These are phyloP conservation scores for Pichia sp. DNA, from an alignment of 1,139 yeast species.

Conservation along the genomic window DNA sequence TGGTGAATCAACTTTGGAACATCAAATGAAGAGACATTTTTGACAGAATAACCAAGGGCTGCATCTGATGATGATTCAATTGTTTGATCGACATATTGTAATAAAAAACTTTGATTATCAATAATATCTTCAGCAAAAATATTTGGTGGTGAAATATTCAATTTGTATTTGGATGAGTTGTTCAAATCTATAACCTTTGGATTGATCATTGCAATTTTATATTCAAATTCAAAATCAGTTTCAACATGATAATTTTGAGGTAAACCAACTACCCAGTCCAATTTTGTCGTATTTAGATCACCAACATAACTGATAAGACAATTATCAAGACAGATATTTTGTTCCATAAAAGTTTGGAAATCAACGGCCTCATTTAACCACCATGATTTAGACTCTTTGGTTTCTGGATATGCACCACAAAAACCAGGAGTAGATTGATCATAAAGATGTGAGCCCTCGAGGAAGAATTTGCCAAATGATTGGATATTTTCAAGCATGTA, in stretches of 20 bases:
- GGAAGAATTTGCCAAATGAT: slow-evolving; percentile 36
- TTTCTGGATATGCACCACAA: slow-evolving; percentile 33
- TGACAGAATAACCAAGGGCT: slow-evolving; percentile 34
- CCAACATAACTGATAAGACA: slow-evolving; percentile 36
- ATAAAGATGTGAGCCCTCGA: slow-evolving; percentile 40
- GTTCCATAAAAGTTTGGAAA: slow-evolving; percentile 35
- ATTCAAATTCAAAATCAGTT: slow-evolving; percentile 37
- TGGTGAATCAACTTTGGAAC: slow-evolving; percentile 33
- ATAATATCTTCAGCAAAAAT: slow-evolving; percentile 34
- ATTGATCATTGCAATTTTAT: slow-evolving; percentile 26
- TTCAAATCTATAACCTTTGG: background rate
- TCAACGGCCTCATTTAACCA: slow-evolving; percentile 40
- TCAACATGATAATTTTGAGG: slow-evolving; percentile 25
- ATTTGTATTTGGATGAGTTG: slow-evolving; percentile 16
- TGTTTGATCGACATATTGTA: slow-evolving; percentile 24
- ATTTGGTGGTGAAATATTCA: slow-evolving; percentile 30
- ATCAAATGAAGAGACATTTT: slow-evolving; percentile 25
- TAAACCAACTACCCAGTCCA: slow-evolving; percentile 10
- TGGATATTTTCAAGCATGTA: slow-evolving; percentile 37
- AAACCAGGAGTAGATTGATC: slow-evolving; percentile 26
- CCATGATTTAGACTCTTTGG: slow-evolving; percentile 32
- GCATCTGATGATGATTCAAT: slow-evolving; percentile 29
- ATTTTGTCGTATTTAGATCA: slow-evolving; percentile 12
- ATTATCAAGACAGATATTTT: slow-evolving; percentile 32
- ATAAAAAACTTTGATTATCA: slow-evolving; percentile 26